Evolutionary conservation across 768 basidiomycete species (phyloP), one percentile per base, ranked within the genome.

Genomic region (Suillus subalutaceus): DNA sequence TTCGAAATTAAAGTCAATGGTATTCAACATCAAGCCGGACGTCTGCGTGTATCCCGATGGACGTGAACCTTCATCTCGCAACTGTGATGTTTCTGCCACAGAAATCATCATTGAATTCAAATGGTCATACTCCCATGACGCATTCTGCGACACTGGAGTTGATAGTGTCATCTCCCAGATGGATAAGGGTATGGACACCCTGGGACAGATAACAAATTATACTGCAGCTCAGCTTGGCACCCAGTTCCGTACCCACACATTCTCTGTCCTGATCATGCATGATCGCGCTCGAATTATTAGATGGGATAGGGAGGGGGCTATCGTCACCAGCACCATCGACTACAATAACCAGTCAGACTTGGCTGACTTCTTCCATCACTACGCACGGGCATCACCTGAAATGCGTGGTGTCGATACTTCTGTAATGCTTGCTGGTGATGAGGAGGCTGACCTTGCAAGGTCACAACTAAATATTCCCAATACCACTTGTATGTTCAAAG

Each of bases 331-430:
- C 4, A 2, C 55, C 9, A 71, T 80, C 66, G 56, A 75, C 44
- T 77, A 73, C 71, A 38, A 43, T 20, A 32, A 64, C 2, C 6
- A 69, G 6, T 61, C 73, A 12, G 16, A 52, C 5, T n/a, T 65
- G 3, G 48, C 64, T 20, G 61, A 67, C 4, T 80, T 78, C 68
- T 69, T 79, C 37, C 70, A 64, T 63, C 68, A 69, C 26, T 79
- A 69, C 64, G 63, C 67, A 10, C 67, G 64, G 26, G 65, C 70
- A 38, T 53, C 62, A 35, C 53, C 20, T 48, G 41, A 46, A 0
- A 50, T 65, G 32, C 63, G 71, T 7, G 78, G 77, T 3, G 40
- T 60, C 10, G 79, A 81, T 56, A 40, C 66, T 2, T 75, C 77
- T 0, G 72, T 77, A 26, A 48, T 0, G 4, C 46, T n/a, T n/a